These are phyloP conservation scores for Amaranthus palmeri DNA, from an alignment of 148 eudicot species.

Conservation along the genomic window DNA sequence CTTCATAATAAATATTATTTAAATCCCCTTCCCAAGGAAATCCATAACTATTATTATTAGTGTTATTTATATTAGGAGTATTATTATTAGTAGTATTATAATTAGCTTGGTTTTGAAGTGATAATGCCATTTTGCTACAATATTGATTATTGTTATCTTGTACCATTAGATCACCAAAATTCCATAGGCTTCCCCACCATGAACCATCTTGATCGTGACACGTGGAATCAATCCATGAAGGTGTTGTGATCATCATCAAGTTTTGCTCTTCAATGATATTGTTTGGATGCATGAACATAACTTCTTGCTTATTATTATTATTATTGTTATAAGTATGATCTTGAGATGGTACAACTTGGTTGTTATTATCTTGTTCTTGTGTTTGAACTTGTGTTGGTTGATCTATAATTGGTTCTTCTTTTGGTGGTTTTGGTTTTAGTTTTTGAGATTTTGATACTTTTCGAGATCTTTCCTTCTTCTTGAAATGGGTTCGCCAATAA, in stretches of 20 bases:
- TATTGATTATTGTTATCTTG: conserved; percentile 6
- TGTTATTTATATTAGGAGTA: conserved; percentile 1
- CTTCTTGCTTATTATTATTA: conserved; percentile 12
- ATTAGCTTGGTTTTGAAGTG: conserved; percentile 17
- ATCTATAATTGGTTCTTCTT: not conserved
- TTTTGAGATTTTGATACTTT: conserved; percentile 26
- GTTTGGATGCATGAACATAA: conserved; percentile 12
- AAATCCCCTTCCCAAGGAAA: conserved; percentile 25
- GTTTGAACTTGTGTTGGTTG: not conserved
- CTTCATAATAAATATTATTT: conserved; percentile 15
- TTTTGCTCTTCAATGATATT: conserved; percentile 13
- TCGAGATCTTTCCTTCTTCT: conserved; percentile 32
- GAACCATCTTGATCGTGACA: conserved; percentile 20
- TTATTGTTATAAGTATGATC: not conserved
- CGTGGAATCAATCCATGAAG: conserved; percentile 28
- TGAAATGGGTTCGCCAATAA: conserved; percentile 54
- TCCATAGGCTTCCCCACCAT: conserved; percentile 38
- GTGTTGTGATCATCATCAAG: conserved; percentile 13
- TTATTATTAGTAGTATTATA: not conserved
- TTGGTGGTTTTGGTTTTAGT: conserved; percentile 2
- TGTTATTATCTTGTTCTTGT: not conserved
- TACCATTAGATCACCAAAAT: conserved; percentile 21
- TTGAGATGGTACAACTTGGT: conserved; percentile 9
- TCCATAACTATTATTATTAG: conserved; percentile 16
- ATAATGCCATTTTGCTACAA: conserved; percentile 20